A percentile compares a stretch with the other conserved stretches of the same genome.
Evolutionary conservation across 192 early-diverging fungal genomes (phyloP).

Genomic region (Coemansia javaensis): DNA sequence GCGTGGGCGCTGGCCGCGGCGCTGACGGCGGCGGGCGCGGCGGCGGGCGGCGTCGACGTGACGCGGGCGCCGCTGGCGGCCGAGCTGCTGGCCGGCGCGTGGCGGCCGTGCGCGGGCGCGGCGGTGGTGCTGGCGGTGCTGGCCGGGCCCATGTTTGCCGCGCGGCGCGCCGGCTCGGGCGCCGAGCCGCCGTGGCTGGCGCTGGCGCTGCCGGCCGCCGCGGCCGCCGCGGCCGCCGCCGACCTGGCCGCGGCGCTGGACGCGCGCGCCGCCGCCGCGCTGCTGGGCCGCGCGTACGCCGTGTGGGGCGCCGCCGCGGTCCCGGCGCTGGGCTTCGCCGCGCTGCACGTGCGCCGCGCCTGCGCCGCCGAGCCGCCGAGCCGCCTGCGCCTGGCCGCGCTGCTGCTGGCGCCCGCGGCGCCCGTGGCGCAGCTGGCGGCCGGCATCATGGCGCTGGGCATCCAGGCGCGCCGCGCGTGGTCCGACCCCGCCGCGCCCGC

Average conservation of each 20-base stretch:
- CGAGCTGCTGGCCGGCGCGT: slow-evolving; percentile 10
- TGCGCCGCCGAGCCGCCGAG: not conserved
- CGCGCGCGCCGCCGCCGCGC: slow-evolving; percentile 3
- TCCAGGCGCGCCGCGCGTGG: slow-evolving; percentile 38
- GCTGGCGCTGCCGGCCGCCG: slow-evolving; percentile 15
- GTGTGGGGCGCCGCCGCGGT: slow-evolving; percentile 25
- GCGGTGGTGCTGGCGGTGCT: not conserved
- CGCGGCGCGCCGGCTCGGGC: not conserved
- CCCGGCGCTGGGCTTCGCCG: slow-evolving; percentile 11
- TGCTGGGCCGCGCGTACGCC: slow-evolving; percentile 6
- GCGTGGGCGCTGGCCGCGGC: slow-evolving; percentile 4
- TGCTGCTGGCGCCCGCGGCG: slow-evolving; percentile 10
- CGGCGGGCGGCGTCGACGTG: slow-evolving; percentile 28
- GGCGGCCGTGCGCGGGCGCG: slow-evolving; percentile 14
- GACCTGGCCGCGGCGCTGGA: slow-evolving; percentile 18
- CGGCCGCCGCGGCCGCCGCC: slow-evolving; percentile 8
- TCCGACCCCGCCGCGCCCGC: slow-evolving; percentile 18
- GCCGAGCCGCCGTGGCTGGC: slow-evolving; percentile 3
- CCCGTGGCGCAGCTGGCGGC: slow-evolving; percentile 17
- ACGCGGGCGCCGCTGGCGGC: slow-evolving; percentile 19
- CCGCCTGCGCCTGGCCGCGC: not conserved
- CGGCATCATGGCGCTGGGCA: slow-evolving; percentile 28
- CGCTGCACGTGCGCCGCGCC: slow-evolving; percentile 3
- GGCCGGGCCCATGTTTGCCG: not conserved
- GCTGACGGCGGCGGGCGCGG: slow-evolving; percentile 11